Evolutionary conservation across 768 basidiomycete species (phyloP), one percentile per base, ranked within the genome.

Genomic region (Suillus clintonianus): DNA sequence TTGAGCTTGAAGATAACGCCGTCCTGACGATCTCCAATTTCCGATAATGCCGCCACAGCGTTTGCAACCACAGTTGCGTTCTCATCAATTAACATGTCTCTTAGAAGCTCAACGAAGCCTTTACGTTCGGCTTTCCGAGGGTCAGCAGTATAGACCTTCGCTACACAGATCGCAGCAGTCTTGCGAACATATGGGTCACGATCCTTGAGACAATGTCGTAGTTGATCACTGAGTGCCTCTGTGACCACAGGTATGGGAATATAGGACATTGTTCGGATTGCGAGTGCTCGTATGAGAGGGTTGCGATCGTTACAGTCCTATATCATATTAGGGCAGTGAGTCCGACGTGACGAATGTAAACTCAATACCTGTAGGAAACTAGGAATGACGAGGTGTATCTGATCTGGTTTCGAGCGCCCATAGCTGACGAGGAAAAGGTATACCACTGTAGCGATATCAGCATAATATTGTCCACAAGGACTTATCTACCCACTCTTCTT

Each of bases 191-290:
- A 99, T 22, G 97, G 95, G 76, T 99, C 97, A 17, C 89, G 84
- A 75, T 99, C 97, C 71, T 94, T 92, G 48, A 99, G 82, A 66
- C 91, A 92, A 75, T 97, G 95, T 64, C 94, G 87, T 36, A 99
- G 81, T 59, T 95, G 97, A 63, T 99, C 97, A 47, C 89, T 81
- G 42, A 99, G 83, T 1, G 92, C 86, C 62, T 93, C 90, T 14
- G 90, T 89, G 65, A 98, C 94, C 57, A 89, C 82, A 10, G 95
- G 91, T 27, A 97, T 90, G 41, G 95, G 94, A 70, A 99, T 99
- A 73, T 97, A 98, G 8, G 97, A 97, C 97, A 99, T 99, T 14
- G 97, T 99, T 48, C 97, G 92, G 70, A 99, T 96, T 22, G 97
- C 95, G 53, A 99, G 83, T 17, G 97, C 97, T 41, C 97, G 92